Percentiles rank a stretch among this genome's conserved stretches.
phyloP scores from a whole-genome alignment of 2,329 filamentous ascomycete genomes.

The Hypoxylon rubiginosum region DNA sequence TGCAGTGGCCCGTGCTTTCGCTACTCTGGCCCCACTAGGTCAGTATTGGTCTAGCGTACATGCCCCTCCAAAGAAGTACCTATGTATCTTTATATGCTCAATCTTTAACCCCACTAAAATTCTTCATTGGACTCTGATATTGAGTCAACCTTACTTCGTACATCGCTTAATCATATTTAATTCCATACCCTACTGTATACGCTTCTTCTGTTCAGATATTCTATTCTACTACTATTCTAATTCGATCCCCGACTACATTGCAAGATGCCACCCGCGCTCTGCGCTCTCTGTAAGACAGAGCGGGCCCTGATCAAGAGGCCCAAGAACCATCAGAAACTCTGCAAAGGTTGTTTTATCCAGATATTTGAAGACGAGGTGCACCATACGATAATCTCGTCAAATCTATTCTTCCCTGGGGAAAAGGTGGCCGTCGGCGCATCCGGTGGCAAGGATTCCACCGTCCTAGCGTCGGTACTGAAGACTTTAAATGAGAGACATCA shows the following conservation, averaged over 20 bases:
- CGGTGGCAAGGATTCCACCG: slow-evolving; percentile 97
- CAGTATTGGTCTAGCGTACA: slow-evolving; percentile 19
- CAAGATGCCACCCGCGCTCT: slow-evolving; percentile 82
- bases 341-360: slow-evolving; percentile 86
- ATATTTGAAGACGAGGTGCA: slow-evolving; percentile 95
- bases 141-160: no score
- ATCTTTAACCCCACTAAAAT: slow-evolving; percentile 36
- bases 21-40: slow-evolving; percentile 28
- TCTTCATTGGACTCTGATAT: slow-evolving; percentile 21
- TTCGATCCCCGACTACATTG: background rate
- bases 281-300: slow-evolving; percentile 79
- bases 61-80: slow-evolving; percentile 40
- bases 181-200: slow-evolving; percentile 6
- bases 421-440: slow-evolving; percentile 94
- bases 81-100: slow-evolving; percentile 19
- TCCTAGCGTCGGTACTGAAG: slow-evolving; percentile 93
- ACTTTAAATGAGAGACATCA: slow-evolving; percentile 90
- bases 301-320: slow-evolving; percentile 92
- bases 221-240: background rate
- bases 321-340: slow-evolving; percentile 95
- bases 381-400: slow-evolving; percentile 85
- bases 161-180: background rate
- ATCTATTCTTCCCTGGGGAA: slow-evolving; percentile 87
- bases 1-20: slow-evolving; percentile 44
- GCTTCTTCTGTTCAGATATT: background rate